Conservation (phyloP, 176 grass and related monocot species). For the Zoysia japonica region DNA sequence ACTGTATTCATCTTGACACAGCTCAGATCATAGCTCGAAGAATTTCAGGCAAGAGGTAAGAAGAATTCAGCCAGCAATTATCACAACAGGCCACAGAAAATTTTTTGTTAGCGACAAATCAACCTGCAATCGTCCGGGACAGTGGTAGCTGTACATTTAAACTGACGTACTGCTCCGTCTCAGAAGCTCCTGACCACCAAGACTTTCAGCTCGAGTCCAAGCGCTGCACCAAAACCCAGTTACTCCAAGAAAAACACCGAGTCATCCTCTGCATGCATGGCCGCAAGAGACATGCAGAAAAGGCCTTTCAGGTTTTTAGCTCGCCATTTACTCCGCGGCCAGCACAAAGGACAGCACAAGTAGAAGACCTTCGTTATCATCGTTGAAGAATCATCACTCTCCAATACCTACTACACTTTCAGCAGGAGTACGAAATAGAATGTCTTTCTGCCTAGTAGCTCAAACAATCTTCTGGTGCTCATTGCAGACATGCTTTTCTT, state of each 20-base stretch:
- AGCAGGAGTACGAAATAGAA: slow-evolving; percentile 37
- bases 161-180: slow-evolving; percentile 27
- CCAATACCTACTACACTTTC: background rate
- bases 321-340: slow-evolving; percentile 31
- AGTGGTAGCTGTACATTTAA: slow-evolving; percentile 39
- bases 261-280: background rate
- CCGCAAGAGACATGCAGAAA: slow-evolving; percentile 4
- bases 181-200: slow-evolving; percentile 24
- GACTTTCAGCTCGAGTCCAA: slow-evolving; percentile 37
- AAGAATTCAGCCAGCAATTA: no score
- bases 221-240: slow-evolving; percentile 40
- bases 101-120: background rate
- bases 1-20: no score
- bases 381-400: background rate
- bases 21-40: no score
- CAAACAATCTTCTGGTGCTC: slow-evolving; percentile 2
- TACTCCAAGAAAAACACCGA: background rate
- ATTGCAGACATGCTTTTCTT: background rate
- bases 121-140: slow-evolving; percentile 9
- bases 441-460: slow-evolving; percentile 13
- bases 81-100: background rate
- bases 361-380: slow-evolving; percentile 16
- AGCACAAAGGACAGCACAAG: slow-evolving; percentile 29
- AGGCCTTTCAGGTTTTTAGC: slow-evolving; percentile 39
- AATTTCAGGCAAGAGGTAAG: no score